A percentile compares a stretch with the other conserved stretches of the same genome.
These are phyloP conservation scores for Lachnellula occidentalis DNA, from an alignment of 2,329 filamentous ascomycete genomes.

Conservation along the genomic window DNA sequence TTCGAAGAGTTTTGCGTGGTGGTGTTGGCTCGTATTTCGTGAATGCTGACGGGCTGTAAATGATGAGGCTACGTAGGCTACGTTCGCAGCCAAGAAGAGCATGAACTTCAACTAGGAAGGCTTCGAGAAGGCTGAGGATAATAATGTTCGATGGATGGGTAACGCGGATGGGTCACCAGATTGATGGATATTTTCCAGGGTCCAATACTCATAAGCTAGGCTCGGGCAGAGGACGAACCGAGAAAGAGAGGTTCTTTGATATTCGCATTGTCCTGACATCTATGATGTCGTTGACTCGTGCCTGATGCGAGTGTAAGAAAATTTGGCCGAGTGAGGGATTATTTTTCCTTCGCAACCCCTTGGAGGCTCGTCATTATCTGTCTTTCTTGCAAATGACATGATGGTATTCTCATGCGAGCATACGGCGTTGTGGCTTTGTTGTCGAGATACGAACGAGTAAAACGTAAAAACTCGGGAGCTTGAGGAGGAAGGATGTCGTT, in stretches of 20 bases:
- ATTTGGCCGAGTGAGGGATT: neutral
- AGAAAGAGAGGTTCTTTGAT: neutral
- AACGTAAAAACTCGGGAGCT: constrained; percentile 3
- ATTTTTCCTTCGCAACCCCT: neutral
- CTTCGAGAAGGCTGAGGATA: neutral
- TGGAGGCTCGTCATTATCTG: neutral
- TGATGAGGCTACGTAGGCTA: too few species aligned
- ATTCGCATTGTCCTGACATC: neutral
- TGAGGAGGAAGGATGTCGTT: constrained; percentile 15
- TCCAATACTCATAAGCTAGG: neutral
- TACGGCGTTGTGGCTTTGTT: constrained; percentile 9
- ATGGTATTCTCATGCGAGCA: neutral
- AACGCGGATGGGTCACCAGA: neutral
- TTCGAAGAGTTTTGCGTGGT: neutral
- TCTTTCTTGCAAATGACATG: neutral
- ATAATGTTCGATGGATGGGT: neutral
- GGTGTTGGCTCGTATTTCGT: too few species aligned
- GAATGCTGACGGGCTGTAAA: too few species aligned
- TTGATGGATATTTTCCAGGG: neutral
- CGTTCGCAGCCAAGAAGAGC: too few species aligned
- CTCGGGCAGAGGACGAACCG: neutral
- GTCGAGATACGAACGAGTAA: neutral
- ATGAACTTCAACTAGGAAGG: neutral
- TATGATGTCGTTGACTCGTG: neutral
- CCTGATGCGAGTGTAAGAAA: neutral